Evolutionary conservation across 2,329 filamentous ascomycete species (phyloP).

Genomic region (Colletotrichum sp.): DNA sequence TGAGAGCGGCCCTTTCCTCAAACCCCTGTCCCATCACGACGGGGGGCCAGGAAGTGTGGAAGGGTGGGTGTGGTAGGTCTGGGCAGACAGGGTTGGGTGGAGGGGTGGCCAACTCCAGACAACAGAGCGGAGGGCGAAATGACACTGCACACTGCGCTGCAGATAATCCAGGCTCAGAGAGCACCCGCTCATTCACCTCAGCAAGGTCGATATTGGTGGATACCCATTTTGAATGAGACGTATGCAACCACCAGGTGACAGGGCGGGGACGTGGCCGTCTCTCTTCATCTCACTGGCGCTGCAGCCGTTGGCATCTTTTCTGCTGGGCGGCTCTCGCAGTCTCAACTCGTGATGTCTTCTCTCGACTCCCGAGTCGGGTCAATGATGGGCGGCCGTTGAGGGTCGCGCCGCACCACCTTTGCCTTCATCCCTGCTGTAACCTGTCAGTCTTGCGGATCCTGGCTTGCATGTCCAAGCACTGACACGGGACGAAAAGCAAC

Average conservation of each 20-base stretch:
- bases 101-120: constrained; percentile 15
- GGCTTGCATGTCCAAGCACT: constrained; percentile 10
- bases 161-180: constrained; percentile 7
- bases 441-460: constrained; percentile 17
- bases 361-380: background rate
- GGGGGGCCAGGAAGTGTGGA: constrained; percentile 1
- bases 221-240: constrained; percentile 3
- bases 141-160: constrained; percentile 4
- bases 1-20: constrained; percentile 3
- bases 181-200: background rate
- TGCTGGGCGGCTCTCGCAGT: background rate
- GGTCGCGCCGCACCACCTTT: constrained; percentile 5
- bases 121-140: background rate
- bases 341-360: background rate
- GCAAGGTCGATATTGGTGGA: constrained; percentile 4
- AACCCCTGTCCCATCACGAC: constrained; percentile 8
- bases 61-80: constrained; percentile 10
- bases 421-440: constrained; percentile 2
- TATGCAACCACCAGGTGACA: background rate
- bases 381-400: background rate
- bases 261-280: background rate
- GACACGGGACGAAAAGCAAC: constrained; percentile 16
- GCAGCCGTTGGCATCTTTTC: background rate
- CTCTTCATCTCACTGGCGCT: background rate
- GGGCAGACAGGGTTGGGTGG: constrained; percentile 9